Evolutionary conservation across 805 yeast species (phyloP), one percentile per base, ranked within the genome.

Genomic region (Candida ascalaphidarum): DNA sequence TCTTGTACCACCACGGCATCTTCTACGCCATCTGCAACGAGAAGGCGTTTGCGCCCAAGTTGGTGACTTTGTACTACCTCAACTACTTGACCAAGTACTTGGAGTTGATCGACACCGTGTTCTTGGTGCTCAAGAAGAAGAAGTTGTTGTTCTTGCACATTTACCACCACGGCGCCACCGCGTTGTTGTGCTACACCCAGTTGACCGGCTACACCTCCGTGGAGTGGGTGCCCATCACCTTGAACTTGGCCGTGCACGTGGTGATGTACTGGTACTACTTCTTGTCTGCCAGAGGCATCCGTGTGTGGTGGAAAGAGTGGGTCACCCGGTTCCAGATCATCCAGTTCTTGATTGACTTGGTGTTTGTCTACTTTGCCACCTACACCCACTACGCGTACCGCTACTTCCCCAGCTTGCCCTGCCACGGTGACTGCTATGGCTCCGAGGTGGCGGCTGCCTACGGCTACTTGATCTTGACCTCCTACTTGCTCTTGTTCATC

Each of bases 251-350:
- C 29, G 97, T 89, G 28, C 97, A 89, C 52, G 95, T 88, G 28
- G 76, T 89, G 32, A 92, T 89, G 98, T 89, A 89, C 73, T 89
- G 86, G 81, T 89, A 89, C 74, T 89, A 92, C 67, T 86, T 88
- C 68, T 68, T 89, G 46, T 71, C 92, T 29, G 83, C 96, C 13
- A 73, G 94, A 53, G 95, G 95, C 33, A 83, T 88, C 51, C 79
- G 84, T 48, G 96, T 89, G 30, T 88, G 96, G 96, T 89, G 98
- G 98, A 89, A 92, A 65, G 94, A 88, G 66, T 89, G 96, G 96
- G 96, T 89, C 42, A 89, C 98, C 32, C 73, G 95, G 41, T 78
- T 84, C 68, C 98, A 89, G 68, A 89, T 89, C 61, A 65, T 83
- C 48, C 98, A 89, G 65, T 89, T 89, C 52, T 62, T 89, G 42